Evolutionary conservation across 202 grass and related monocot species (phyloP).

Genomic region (Schoenoplectus tabernaemontani): DNA sequence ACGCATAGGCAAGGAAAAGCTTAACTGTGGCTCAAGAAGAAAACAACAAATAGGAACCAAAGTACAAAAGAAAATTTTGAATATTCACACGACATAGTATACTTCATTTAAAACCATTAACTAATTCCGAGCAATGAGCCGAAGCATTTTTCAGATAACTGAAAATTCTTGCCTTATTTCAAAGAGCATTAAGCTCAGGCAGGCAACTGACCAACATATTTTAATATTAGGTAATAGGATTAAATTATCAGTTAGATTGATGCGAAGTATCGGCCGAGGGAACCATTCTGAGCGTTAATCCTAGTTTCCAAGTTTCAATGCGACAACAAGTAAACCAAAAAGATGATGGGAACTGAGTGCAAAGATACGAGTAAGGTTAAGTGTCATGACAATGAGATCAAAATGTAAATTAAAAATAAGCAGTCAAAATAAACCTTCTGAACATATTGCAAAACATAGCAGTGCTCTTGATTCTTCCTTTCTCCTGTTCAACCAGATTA

Average conservation of each 20-base stretch:
- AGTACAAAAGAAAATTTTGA: background rate
- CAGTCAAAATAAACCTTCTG: conserved; percentile 44
- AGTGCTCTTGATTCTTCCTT: conserved; percentile 82
- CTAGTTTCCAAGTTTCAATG: background rate
- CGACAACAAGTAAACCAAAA: background rate
- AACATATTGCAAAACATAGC: conserved; percentile 93
- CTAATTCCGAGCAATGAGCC: background rate
- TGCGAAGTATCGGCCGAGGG: background rate
- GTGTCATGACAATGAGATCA: conserved; percentile 17
- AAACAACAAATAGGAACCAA: background rate
- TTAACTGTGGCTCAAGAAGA: background rate
- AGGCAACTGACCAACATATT: background rate
- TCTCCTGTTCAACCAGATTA: conserved; percentile 87
- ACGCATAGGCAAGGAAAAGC: background rate
- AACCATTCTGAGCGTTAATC: background rate
- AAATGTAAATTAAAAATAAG: conserved; percentile 14
- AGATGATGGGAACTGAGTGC: background rate
- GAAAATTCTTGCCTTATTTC: background rate
- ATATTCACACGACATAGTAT: background rate
- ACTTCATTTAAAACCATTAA: background rate
- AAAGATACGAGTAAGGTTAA: conserved; percentile 10
- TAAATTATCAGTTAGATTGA: background rate
- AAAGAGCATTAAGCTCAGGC: background rate
- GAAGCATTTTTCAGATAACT: background rate
- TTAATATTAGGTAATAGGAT: background rate